Percentiles rank a stretch among this genome's conserved stretches.
Conservation (phyloP, 176 grass and related monocot genomes). For the Cymbopogon citratus region DNA sequence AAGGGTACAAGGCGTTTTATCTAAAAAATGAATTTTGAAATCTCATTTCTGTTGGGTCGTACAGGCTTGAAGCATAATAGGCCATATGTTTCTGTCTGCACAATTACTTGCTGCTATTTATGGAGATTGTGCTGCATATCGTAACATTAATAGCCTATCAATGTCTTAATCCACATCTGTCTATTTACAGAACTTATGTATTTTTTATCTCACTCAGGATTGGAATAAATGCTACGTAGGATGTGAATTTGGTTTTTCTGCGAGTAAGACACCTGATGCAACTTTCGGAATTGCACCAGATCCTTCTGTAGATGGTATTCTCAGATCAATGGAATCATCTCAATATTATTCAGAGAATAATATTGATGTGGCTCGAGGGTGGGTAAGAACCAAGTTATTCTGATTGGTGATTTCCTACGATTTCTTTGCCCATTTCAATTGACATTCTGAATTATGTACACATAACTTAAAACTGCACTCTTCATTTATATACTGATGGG, state of each 20-base stretch:
- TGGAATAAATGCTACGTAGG: slow-evolving; percentile 74
- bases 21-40: neutral
- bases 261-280: slow-evolving; percentile 79
- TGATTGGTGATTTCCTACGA: slow-evolving; percentile 5
- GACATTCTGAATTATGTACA: neutral
- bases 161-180: slow-evolving; percentile 6
- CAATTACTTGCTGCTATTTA: neutral
- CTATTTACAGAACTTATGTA: slow-evolving; percentile 8
- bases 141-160: neutral
- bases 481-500: neutral
- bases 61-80: slow-evolving; percentile 14
- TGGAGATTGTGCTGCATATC: neutral
- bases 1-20: neutral
- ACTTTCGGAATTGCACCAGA: slow-evolving; percentile 62
- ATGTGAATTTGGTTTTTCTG: slow-evolving; percentile 72
- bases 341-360: slow-evolving; percentile 94
- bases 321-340: slow-evolving; percentile 97
- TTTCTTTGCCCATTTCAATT: slow-evolving; percentile 15
- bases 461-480: neutral
- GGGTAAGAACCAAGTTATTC: slow-evolving; percentile 78
- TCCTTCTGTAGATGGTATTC: slow-evolving; percentile 44
- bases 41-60: neutral
- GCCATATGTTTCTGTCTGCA: neutral
- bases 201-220: slow-evolving; percentile 51
- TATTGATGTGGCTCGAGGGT: slow-evolving; percentile 75